These are phyloP conservation scores for Stephanodiscus minutulus DNA, from an alignment of 108 stramenopile genomes.

Conservation along the genomic window DNA sequence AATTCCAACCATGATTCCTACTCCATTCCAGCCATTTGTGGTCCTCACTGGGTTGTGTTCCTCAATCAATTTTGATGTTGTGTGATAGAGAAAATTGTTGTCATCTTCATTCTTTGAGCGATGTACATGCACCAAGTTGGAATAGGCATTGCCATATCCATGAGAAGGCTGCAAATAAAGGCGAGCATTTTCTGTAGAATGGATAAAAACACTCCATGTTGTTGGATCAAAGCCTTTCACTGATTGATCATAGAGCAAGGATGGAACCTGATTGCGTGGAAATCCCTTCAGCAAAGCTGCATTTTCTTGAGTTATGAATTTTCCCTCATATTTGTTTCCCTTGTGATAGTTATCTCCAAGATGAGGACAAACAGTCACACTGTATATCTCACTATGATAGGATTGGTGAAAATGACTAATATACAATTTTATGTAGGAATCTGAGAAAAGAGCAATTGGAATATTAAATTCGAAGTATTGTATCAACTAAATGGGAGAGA, in stretches of 20 bases:
- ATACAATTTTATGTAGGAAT: too few relatives aligned
- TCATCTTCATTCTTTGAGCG: neutral
- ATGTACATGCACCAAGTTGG: too few relatives aligned
- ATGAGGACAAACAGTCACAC: too few relatives aligned
- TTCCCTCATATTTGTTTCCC: too few relatives aligned
- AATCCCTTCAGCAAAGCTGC: too few relatives aligned
- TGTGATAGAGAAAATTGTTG: neutral
- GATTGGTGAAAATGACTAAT: too few relatives aligned
- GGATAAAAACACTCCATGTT: neutral
- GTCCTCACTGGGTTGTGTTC: neutral
- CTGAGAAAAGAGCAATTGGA: too few relatives aligned
- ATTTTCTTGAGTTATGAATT: too few relatives aligned
- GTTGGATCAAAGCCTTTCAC: constrained; percentile 1
- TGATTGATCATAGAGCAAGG: neutral
- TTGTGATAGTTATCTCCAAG: too few relatives aligned
- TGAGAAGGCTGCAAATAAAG: neutral
- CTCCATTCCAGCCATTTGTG: neutral
- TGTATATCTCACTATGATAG: too few relatives aligned
- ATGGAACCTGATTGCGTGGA: neutral
- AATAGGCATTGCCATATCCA: neutral
- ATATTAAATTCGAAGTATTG: too few relatives aligned
- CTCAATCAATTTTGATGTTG: neutral
- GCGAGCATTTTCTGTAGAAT: neutral
- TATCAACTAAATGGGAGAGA: too few relatives aligned
- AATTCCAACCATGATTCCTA: neutral